phyloP scores from a whole-genome alignment of 306 rosid genomes.

The Sicyos baderoa region DNA sequence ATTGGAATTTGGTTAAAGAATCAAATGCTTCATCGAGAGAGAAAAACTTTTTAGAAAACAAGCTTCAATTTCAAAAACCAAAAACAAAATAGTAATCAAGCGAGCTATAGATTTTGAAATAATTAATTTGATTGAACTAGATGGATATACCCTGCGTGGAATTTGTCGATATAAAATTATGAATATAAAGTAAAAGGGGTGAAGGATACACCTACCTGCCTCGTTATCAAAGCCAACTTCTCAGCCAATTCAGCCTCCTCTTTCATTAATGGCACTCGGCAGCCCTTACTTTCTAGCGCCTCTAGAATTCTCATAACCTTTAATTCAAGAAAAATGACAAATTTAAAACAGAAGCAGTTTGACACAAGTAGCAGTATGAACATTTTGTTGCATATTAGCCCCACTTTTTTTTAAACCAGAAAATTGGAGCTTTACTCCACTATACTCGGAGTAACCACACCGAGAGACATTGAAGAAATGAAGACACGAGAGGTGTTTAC shows the following conservation, averaged over 20 bases:
- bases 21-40: no score
- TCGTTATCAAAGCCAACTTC: constrained; percentile 72
- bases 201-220: constrained; percentile 50
- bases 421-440: no score
- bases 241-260: constrained; percentile 92
- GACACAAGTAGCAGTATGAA: not conserved
- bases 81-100: no score
- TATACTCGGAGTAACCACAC: no score
- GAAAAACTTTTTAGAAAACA: no score
- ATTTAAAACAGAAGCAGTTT: not conserved
- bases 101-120: not conserved
- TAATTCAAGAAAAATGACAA: not conserved
- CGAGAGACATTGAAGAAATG: no score
- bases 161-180: not conserved
- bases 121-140: not conserved
- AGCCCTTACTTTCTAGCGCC: constrained; percentile 87
- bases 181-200: not conserved
- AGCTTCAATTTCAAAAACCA: no score
- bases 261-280: constrained; percentile 73
- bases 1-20: no score
- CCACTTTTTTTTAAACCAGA: no score
- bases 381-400: not conserved
- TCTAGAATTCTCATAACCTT: constrained; percentile 90
- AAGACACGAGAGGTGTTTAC: no score
- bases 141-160: not conserved